Conservation (phyloP, 768 basidiomycete genomes). For the Russula abietina region DNA sequence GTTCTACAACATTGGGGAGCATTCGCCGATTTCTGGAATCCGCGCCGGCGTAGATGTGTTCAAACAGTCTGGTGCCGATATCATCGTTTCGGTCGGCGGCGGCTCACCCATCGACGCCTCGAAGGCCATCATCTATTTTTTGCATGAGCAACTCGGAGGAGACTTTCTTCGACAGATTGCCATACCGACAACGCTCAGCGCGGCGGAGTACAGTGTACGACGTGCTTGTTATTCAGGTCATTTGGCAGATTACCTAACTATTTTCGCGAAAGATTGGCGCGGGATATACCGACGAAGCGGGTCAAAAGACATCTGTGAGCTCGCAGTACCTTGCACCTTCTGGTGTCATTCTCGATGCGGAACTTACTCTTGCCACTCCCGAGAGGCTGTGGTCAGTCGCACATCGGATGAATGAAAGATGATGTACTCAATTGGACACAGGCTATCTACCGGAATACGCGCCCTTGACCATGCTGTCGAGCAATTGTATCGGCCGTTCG, state of each 20-base stretch:
- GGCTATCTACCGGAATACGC: slow-evolving; percentile 75
- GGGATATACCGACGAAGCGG: slow-evolving; percentile 65
- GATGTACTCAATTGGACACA: slow-evolving; percentile 26
- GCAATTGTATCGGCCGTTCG: slow-evolving; percentile 51
- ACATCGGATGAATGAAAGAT: slow-evolving; percentile 13
- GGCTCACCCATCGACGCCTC: slow-evolving; percentile 77
- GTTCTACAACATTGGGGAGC: slow-evolving; percentile 69
- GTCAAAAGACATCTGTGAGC: slow-evolving; percentile 54
- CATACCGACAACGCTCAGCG: slow-evolving; percentile 76
- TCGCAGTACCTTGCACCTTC: slow-evolving; percentile 57
- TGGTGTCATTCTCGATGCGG: slow-evolving; percentile 72
- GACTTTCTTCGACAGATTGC: slow-evolving; percentile 60
- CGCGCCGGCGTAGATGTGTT: slow-evolving; percentile 49
- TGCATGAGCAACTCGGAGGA: slow-evolving; percentile 51
- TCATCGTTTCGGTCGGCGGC: slow-evolving; percentile 70
- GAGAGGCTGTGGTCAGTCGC: slow-evolving; percentile 59
- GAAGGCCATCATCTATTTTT: slow-evolving; percentile 62
- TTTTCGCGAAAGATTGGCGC: slow-evolving; percentile 45
- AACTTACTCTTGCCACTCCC: slow-evolving; percentile 67
- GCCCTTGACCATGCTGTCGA: slow-evolving; percentile 77
- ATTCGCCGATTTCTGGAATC: slow-evolving; percentile 65
- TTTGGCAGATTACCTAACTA: background rate
- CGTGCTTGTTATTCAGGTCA: background rate
- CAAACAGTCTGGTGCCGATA: slow-evolving; percentile 53
- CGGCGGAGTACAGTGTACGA: slow-evolving; percentile 65